Base-by-base conservation (phyloP, 2,329 filamentous ascomycete genomes). In the Clonostachys byssicola region DNA sequence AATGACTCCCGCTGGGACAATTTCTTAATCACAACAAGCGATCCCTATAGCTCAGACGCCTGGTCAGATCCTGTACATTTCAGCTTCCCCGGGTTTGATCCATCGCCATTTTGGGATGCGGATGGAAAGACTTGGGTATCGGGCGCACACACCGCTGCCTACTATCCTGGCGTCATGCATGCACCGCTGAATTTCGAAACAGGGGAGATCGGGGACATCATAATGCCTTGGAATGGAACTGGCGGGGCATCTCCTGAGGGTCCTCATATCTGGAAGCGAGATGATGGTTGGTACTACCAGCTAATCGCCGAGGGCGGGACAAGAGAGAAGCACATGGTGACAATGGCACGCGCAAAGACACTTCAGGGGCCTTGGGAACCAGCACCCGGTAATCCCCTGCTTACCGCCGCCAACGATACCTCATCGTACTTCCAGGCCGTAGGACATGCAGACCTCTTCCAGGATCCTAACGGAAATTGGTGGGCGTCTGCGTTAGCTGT, bases 291-390 rank as follows among this genome's bases (percentile, higher is more conserved):
- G 41, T 77, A 73, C 50, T 78, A 77, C 48, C 63, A 77, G 12
- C 62, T 75, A 43, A 72, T 71, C 2, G 72, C 73, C 0, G 72
- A 78, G 51, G 75, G 74, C 0, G 75, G 75, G 1, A 77, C 74
- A 2, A 61, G 58, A 38, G 58, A 55, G 1, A 54, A 64, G 17
- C 73, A 76, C 44, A 62, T 62, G 41, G 60, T 70, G 33, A 71
- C 65, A 3, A 71, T 76, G 34, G 71, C 73, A 0, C 64, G 72
- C 5, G 64, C 71, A 0, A 55, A 51, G 6, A 51, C 57, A 36
- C 54, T 75, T 5, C 62, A 47, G 35, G 74, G 73, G 1, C 74
- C 74, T 0, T 78, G 72, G 47, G 65, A 70, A 43, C 51, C 59
- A 0, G 67, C 63, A 42, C 56, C 60, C 2, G 45, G 60, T 5